Conservation (phyloP, 2,329 filamentous ascomycete species). For the Aciculosporium take region DNA sequence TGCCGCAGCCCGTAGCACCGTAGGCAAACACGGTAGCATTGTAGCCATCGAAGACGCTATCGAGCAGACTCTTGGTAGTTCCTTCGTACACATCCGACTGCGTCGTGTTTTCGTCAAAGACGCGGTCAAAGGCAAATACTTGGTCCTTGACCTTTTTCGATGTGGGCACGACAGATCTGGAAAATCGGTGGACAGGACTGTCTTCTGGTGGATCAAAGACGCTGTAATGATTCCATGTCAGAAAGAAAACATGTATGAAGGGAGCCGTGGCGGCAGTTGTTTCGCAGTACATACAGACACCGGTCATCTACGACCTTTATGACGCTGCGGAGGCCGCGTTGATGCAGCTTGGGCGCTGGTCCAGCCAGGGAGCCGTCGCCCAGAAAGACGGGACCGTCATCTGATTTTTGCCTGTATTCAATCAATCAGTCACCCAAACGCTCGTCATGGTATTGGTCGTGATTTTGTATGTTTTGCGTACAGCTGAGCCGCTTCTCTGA, state of each 20-base stretch:
- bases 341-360: conserved; percentile 69
- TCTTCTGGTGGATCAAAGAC: conserved; percentile 97
- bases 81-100: conserved; percentile 92
- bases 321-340: conserved; percentile 77
- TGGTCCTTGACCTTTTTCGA: conserved; percentile 95
- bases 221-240: conserved; percentile 30
- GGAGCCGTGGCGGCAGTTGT: no score
- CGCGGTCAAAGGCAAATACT: conserved; percentile 89
- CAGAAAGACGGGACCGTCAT: conserved; percentile 85
- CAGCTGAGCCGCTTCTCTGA: conserved; percentile 89
- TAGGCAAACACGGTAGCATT: conserved; percentile 99
- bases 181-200: conserved; percentile 78
- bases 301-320: conserved; percentile 95
- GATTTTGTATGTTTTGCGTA: no score
- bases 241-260: no score
- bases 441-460: neutral
- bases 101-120: conserved; percentile 89
- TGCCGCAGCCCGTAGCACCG: conserved; percentile 92
- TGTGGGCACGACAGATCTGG: conserved; percentile 61
- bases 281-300: conserved; percentile 58
- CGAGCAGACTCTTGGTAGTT: conserved; percentile 77
- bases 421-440: conserved; percentile 3
- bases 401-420: conserved; percentile 41
- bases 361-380: conserved; percentile 92
- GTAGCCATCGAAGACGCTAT: conserved; percentile 92